Base-by-base conservation (phyloP, 1,284 basidiomycete species). In the Pulchroboletus neoregius region DNA sequence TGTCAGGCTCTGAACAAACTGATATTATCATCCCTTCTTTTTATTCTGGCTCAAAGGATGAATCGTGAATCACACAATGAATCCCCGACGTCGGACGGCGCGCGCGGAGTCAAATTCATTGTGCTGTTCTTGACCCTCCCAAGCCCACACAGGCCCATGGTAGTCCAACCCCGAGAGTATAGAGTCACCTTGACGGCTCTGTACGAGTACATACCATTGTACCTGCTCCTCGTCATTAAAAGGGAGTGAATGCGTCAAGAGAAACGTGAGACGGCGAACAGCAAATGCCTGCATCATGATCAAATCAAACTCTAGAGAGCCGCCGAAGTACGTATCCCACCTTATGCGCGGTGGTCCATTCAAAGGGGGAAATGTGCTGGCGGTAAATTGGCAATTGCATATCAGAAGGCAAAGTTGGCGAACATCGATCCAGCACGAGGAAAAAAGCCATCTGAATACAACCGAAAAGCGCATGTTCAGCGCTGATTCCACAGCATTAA, bases 391-490 rank as follows among this genome's bases (percentile, higher is more conserved):
- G 46, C 26, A 57, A 57, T 58, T 45, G 16, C 35, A 18, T 36
- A 30, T 16, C 26, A 18, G 28, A 35, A 30, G 20, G 23, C 32
- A n/a, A n/a, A n/a, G n/a, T n/a, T n/a, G n/a, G n/a, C n/a, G n/a
- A n/a, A n/a, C 39, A 40, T 30, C 31, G 3, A 45, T 47, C 20
- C 43, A 51, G 41, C 46, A 40, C 37, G 48, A 27, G 24, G 20
- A 42, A 41, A 38, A 46, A 46, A 48, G 26, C 11, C 42, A 39
- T 35, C 50, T 54, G 48, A 51, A 48, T 42, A 38, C 24, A 18
- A 47, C 41, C 28, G 39, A 45, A 45, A 10, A 37, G 48, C 47
- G 51, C 50, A 52, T 49, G 56, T 44, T 60, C 48, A 63, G 45
- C 20, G 20, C 27, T 53, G 46, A 24, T 55, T 41, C 51, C 39